Percentiles rank a stretch among this genome's conserved stretches.
phyloP scores from a whole-genome alignment of 805 yeast genomes.

The Candida nitratophila region DNA sequence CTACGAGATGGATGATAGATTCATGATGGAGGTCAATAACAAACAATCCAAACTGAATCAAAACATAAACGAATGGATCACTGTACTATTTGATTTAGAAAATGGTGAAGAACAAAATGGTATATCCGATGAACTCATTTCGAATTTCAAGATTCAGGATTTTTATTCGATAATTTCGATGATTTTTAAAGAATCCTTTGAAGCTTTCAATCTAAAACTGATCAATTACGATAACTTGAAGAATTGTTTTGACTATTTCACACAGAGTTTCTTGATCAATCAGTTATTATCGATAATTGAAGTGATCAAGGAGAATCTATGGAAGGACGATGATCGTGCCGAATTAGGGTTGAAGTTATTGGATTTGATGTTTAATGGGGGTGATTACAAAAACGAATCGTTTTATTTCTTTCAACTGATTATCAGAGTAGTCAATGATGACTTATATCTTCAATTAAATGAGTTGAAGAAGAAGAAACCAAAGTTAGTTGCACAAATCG shows the following conservation, averaged over 20 bases:
- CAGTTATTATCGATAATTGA: conserved; percentile 44
- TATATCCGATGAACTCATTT: conserved; percentile 75
- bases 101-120: conserved; percentile 44
- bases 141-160: conserved; percentile 58
- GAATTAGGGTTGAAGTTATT: neutral
- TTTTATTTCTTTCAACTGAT: conserved; percentile 10
- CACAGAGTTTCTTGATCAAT: conserved; percentile 67
- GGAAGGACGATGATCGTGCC: neutral
- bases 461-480: neutral
- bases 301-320: neutral
- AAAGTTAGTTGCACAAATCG: too few species aligned
- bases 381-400: neutral
- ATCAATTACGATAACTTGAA: conserved; percentile 53
- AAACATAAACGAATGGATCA: conserved; percentile 63
- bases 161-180: conserved; percentile 64
- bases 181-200: conserved; percentile 64
- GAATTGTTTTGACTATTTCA: conserved; percentile 81
- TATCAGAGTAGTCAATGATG: conserved; percentile 10
- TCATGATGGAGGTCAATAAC: conserved; percentile 11
- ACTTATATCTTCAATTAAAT: conserved; percentile 7
- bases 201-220: conserved; percentile 48
- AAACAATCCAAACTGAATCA: conserved; percentile 17
- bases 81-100: conserved; percentile 60
- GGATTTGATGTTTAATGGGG: neutral
- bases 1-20: conserved; percentile 1